These are phyloP conservation scores for Uronychia binucleata DNA, from an alignment of 73 alveolate species.

Conservation along the genomic window DNA sequence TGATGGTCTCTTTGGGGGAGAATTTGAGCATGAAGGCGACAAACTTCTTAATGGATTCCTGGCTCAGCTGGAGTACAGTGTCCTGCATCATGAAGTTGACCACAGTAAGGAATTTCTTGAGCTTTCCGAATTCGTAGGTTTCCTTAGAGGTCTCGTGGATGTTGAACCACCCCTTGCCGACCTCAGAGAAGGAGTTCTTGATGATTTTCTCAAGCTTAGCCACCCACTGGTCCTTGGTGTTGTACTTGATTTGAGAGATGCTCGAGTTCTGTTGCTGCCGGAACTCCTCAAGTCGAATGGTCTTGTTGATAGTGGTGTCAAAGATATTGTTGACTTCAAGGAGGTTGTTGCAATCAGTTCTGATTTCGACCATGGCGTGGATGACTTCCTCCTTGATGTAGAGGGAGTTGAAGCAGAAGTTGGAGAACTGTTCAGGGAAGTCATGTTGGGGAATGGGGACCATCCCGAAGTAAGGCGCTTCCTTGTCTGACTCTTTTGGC, in stretches of 20 bases:
- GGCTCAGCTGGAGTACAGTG: slow-evolving; percentile 79
- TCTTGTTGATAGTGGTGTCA: slow-evolving; percentile 81
- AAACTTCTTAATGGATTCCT: slow-evolving; percentile 87
- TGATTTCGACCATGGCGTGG: slow-evolving; percentile 86
- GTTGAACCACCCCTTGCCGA: slow-evolving; percentile 99
- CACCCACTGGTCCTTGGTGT: slow-evolving; percentile 94
- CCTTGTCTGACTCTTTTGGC: slow-evolving; percentile 63
- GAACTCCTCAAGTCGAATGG: slow-evolving; percentile 96
- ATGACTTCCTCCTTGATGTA: slow-evolving; percentile 88
- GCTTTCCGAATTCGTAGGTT: slow-evolving; percentile 97
- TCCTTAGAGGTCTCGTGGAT: slow-evolving; percentile 94
- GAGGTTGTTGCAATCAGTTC: slow-evolving; percentile 93
- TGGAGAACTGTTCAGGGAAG: slow-evolving; percentile 87
- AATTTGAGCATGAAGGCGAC: slow-evolving; percentile 85
- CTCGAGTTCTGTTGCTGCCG: slow-evolving; percentile 88
- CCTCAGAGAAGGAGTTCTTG: slow-evolving; percentile 88
- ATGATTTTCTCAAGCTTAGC: slow-evolving; percentile 88
- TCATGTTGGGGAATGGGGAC: slow-evolving; percentile 82
- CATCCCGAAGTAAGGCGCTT: slow-evolving; percentile 81
- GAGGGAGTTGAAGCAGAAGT: slow-evolving; percentile 86
- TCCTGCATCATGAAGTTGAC: slow-evolving; percentile 97
- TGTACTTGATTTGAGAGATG: slow-evolving; percentile 80
- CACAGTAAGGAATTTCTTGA: slow-evolving; percentile 92
- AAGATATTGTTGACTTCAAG: slow-evolving; percentile 75
- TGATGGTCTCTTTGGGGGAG: slow-evolving; percentile 84